Evolutionary conservation across 2,329 filamentous ascomycete genomes (phyloP), one percentile per base, ranked within the genome.

Genomic region (Colletotrichum scovillei): DNA sequence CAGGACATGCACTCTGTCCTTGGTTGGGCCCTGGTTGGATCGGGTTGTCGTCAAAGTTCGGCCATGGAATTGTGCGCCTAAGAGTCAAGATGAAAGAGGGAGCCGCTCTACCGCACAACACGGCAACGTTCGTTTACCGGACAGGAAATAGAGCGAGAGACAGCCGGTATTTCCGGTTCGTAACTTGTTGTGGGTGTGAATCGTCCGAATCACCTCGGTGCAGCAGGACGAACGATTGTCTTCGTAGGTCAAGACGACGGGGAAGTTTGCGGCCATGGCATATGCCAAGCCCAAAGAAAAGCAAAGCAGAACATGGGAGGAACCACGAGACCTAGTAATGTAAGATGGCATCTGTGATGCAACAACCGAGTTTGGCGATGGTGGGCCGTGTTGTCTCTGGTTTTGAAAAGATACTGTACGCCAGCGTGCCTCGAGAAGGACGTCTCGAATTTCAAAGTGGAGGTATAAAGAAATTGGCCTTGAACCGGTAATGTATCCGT

Each of bases 221-320:
- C 24, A 58, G 4, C 24, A 38, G 12, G 42, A 49, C 19, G 19
- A 49, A 19, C 42, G 14, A 42, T 16, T 42, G 28, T 55, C 4
- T 11, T n/a, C 42, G 68, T 22, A 26, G 32, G 28, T 57, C 38
- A 70, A n/a, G 53, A 28, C 32, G 22, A 63, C 24, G 9, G 32
- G 28, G 24, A 35, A n/a, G 19, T 35, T 5, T 42, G 12, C 42
- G 30, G 53, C 19, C 19, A 42, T 60, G 58, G 60, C 38, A 22
- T 26, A n/a, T 70, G 67, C 67, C 62, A 68, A 63, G 64, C 22
- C 32, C 38, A 42, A 56, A 32, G n/a, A 28, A 38, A 52, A 49
- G 8, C 9, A 42, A 30, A 35, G 53, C 38, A 12, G 30, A 16
- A 63, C n/a, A 58, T 60, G 49, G 32, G 58, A 55, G 30, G 38